Base-by-base conservation (phyloP, 306 rosid genomes). In the Notholithocarpus densiflorus region DNA sequence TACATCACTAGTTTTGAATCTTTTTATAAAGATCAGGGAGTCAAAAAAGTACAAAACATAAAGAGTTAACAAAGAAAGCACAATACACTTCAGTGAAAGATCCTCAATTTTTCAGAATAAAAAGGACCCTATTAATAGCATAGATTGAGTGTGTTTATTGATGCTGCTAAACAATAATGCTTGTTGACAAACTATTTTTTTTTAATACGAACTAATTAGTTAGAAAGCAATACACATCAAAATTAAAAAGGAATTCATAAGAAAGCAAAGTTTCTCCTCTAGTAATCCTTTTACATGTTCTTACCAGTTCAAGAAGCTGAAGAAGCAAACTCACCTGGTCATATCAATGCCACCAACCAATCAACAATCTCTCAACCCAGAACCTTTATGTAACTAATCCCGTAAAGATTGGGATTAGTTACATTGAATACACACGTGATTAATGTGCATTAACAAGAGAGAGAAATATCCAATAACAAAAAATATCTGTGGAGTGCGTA, bases 231-330 rank as follows among this genome's bases (percentile, higher is more conserved):
- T 4, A 60, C 6, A 12, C 6, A 60, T 4, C 34, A 60, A 37
- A 37, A 37, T 37, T 37, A 7, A 37, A 61, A 61, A 26, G 68
- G 37, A 61, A 14, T 27, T 61, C 2, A 27, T 27, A 27, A 3
- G 32, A 61, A 4, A 27, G 19, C 19, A 61, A 61, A 24, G 68
- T 14, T 26, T 61, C 29, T 27, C 37, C 6, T 21, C 29, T 12
- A 59, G 1, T 20, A 59, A 59, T 23, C 65, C 65, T 17, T 59
- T 59, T 23, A 10, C 5, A 48, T 48, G 31, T 77, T 69, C 40
- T 68, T 69, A 32, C 6, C 81, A 77, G 75, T 56, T 77, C 56
- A 55, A 21, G 81, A 68, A 77, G 75, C 74, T 31, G 21, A 24
- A 23, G 81, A 68, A 68, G 75, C 56, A 5, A 40, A 23, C 18